Evolutionary conservation across 495 filamentous ascomycete genomes (phyloP), one percentile per base, ranked within the genome.

Genomic region (Hypoxylon trugodes): DNA sequence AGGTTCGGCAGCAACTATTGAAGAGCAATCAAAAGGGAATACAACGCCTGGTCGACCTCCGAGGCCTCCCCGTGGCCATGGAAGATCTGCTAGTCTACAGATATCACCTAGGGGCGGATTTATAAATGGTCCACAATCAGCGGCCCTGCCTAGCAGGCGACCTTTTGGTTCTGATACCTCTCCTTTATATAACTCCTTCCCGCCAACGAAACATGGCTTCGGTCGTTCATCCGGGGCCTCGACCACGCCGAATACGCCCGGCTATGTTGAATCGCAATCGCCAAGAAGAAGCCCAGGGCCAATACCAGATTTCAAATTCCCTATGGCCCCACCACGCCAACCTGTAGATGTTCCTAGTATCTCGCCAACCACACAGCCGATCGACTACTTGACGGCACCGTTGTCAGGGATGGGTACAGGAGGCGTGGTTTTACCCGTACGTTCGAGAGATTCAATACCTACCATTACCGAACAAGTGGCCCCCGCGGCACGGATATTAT

Each of bases 11-110:
- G 84, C 89, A 49, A 79, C 69, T 64, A 73, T 65, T 56, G 81
- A 73, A 73, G 78, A 67, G 74, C 79, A 70, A 36, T 56, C 60
- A 9, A 48, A 60, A 5, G 50, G 38, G 6, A 68, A 68, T 53
- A 7, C 33, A 56, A n/a, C 53, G 1, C 61, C 61, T 5, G 33
- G 47, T 57, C 51, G 61, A 45, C 70, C 82, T n/a, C 79, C 79
- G 50, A 78, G 84, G 43, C 81, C 86, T 18, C 53, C 55, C 21
- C 84, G 84, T 68, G 83, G 86, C 2, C 93, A 97, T 83, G 87
- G 82, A 16, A 84, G 93, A 38, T 92, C 92, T 48, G 87, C 91
- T 3, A 96, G 93, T 78, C 77, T 96, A 51, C 93, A 96, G 70
- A 86, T 92, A 51, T 64, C 86, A 24, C 86, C 92, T 5, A 81